These are phyloP conservation scores for Aureobasidium zeae DNA, from an alignment of 2,329 filamentous ascomycete species.

Conservation along the genomic window DNA sequence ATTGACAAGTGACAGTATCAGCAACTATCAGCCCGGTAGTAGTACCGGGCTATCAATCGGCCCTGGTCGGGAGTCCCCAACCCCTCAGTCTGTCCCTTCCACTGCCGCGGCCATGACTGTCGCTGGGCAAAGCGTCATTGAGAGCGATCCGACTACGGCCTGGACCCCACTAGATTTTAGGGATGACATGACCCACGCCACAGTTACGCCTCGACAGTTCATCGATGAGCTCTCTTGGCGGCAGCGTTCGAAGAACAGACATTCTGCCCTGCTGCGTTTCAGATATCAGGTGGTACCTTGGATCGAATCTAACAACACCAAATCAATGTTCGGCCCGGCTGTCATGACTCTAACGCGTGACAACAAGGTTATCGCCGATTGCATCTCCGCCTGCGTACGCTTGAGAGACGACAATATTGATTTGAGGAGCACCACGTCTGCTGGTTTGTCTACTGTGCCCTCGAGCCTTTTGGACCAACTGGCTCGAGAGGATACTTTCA, in stretches of 20 bases:
- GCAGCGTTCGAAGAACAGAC: background rate
- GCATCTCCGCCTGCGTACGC: background rate
- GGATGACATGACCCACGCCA: background rate
- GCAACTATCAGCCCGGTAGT: background rate
- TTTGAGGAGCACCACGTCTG: background rate
- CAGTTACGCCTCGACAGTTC: background rate
- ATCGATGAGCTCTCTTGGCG: background rate
- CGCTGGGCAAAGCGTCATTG: background rate
- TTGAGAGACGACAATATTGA: background rate
- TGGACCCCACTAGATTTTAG: background rate
- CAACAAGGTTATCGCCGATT: slow-evolving; percentile 1
- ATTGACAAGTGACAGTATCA: background rate
- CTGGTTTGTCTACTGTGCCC: background rate
- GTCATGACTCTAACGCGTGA: slow-evolving; percentile 5
- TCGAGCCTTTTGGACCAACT: background rate
- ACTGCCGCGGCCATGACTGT: background rate
- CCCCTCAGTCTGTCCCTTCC: background rate
- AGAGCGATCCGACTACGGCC: background rate
- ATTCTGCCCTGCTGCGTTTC: background rate
- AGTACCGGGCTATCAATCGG: background rate
- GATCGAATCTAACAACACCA: slow-evolving; percentile 5
- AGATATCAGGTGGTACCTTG: background rate
- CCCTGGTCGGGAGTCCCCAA: background rate
- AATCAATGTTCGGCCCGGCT: slow-evolving; percentile 1
- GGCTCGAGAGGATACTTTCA: background rate